Evolutionary conservation across 208 protist genomes (phyloP).

Genomic region (Strigomonas culicis): DNA sequence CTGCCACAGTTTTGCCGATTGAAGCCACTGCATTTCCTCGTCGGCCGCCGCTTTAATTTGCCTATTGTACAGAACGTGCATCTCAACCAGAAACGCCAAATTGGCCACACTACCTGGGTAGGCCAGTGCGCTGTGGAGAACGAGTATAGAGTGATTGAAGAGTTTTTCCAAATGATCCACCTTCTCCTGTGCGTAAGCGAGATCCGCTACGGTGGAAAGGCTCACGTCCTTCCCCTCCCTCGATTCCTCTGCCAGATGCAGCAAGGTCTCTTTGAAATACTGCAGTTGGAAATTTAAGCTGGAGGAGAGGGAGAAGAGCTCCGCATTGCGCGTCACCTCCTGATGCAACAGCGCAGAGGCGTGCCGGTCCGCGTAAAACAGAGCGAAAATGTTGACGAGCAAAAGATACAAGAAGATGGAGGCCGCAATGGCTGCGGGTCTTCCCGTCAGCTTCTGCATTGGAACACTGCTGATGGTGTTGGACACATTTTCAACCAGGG

Average conservation of each 20-base stretch:
- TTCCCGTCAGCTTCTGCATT: slow-evolving; percentile 8
- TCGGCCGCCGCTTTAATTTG: not conserved
- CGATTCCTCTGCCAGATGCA: not conserved
- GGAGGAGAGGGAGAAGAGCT: slow-evolving; percentile 35
- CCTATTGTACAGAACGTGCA: not conserved
- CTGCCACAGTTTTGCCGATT: not conserved
- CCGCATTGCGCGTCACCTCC: slow-evolving; percentile 36
- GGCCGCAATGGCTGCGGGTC: slow-evolving; percentile 20
- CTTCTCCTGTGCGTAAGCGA: not conserved
- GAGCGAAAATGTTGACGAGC: slow-evolving; percentile 45
- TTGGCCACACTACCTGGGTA: not conserved
- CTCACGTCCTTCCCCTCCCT: not conserved
- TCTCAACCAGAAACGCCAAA: slow-evolving; percentile 1
- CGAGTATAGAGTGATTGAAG: not conserved
- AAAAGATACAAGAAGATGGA: slow-evolving; percentile 64
- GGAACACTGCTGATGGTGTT: not conserved
- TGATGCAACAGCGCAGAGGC: slow-evolving; percentile 26
- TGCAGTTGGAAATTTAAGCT: slow-evolving; percentile 38
- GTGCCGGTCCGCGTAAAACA: slow-evolving; percentile 25
- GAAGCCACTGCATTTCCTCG: slow-evolving; percentile 2
- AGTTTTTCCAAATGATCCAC: not conserved
- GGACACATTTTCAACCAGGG: not conserved
- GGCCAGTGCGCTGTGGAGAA: not conserved
- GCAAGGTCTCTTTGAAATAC: too few species aligned
- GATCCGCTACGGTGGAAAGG: not conserved